phyloP scores from a whole-genome alignment of 495 filamentous ascomycete genomes.

The Ramalina intermedia region DNA sequence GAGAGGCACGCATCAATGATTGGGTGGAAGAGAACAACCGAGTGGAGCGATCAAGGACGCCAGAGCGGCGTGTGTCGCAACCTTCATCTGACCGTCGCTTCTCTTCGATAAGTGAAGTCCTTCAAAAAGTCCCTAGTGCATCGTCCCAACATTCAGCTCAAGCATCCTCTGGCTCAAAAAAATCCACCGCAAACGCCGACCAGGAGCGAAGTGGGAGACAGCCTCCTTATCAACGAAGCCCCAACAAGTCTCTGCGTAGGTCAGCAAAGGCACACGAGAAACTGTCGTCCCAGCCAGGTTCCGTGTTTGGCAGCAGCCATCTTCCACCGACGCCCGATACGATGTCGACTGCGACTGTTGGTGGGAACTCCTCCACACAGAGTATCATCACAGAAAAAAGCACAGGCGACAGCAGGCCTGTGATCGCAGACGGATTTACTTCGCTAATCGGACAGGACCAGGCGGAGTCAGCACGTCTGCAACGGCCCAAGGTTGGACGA shows the following conservation, averaged over 20 bases:
- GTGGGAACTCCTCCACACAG: slow-evolving; percentile 11
- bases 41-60: slow-evolving; percentile 1
- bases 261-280: slow-evolving; percentile 3
- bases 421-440: not conserved
- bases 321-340: slow-evolving; percentile 15
- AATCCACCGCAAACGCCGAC: not conserved
- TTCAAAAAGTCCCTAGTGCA: slow-evolving; percentile 1
- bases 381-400: slow-evolving; percentile 15
- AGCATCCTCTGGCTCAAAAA: not conserved
- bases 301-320: slow-evolving; percentile 5
- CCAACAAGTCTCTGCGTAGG: slow-evolving; percentile 3
- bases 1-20: slow-evolving; percentile 7
- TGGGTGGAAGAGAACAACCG: slow-evolving; percentile 7
- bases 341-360: slow-evolving; percentile 11
- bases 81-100: not conserved
- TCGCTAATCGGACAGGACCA: not conserved
- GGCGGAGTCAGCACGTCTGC: not conserved
- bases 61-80: not conserved
- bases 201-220: not conserved
- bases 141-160: not conserved
- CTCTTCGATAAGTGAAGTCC: slow-evolving; percentile 10
- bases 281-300: not conserved
- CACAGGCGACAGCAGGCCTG: slow-evolving; percentile 2
- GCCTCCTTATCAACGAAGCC: not conserved
- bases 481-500: not conserved